phyloP scores from a whole-genome alignment of 2,329 filamentous ascomycete species.

The Microcera coccophila region DNA sequence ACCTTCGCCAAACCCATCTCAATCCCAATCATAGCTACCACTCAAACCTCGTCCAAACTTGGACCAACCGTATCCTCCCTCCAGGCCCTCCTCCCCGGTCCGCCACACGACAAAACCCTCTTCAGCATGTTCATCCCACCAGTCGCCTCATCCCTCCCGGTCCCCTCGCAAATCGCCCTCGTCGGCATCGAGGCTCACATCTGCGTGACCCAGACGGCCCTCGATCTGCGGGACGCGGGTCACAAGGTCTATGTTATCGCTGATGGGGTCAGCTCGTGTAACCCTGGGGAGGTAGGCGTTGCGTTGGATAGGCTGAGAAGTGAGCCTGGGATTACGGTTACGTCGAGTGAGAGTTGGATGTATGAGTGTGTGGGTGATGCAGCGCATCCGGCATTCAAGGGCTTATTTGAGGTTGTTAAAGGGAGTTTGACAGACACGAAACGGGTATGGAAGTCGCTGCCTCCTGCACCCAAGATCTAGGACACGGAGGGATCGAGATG shows the following conservation, averaged over 20 bases:
- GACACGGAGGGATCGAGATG: too few relatives aligned
- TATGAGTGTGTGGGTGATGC: conserved; percentile 91
- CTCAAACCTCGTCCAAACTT: conserved; percentile 74
- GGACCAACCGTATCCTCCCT: conserved; percentile 77
- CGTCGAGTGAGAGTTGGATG: conserved; percentile 82
- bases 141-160: conserved; percentile 42
- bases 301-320: conserved; percentile 71
- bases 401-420: conserved; percentile 73
- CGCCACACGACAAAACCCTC: conserved; percentile 74
- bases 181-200: conserved; percentile 93
- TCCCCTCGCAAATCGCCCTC: conserved; percentile 62
- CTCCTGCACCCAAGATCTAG: conserved; percentile 53
- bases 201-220: conserved; percentile 86
- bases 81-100: conserved; percentile 48
- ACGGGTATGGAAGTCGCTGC: conserved; percentile 61
- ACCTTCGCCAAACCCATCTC: conserved; percentile 59
- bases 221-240: conserved; percentile 72
- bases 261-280: conserved; percentile 86
- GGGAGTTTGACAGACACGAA: conserved; percentile 68
- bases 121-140: conserved; percentile 85
- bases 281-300: conserved; percentile 73
- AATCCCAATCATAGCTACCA: conserved; percentile 81
- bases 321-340: conserved; percentile 69
- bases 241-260: conserved; percentile 83
- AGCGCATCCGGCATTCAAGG: conserved; percentile 65